Conservation (phyloP, 1,284 basidiomycete species). For the Rhodotorula sp. region DNA sequence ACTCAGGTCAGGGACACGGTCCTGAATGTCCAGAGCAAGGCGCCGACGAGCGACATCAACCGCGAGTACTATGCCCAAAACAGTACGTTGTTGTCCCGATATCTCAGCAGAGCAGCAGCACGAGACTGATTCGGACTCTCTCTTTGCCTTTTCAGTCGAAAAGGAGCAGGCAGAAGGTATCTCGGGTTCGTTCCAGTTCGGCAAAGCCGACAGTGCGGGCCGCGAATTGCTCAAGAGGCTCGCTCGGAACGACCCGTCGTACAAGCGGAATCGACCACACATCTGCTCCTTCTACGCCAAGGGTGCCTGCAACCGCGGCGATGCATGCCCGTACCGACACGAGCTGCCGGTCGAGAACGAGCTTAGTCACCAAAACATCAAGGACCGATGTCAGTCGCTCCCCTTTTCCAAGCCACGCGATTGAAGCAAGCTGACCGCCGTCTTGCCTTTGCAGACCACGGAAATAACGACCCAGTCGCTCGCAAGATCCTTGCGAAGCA, state of each 20-base stretch:
- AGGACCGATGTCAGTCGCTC: constrained; percentile 64
- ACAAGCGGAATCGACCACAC: constrained; percentile 92
- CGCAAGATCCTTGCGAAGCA: constrained; percentile 74
- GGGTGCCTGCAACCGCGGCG: constrained; percentile 87
- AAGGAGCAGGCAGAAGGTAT: constrained; percentile 38
- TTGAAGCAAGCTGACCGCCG: neutral
- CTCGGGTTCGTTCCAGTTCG: constrained; percentile 44
- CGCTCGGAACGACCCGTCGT: constrained; percentile 83
- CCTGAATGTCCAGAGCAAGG: constrained; percentile 66
- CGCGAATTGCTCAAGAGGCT: constrained; percentile 95
- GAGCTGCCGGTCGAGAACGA: constrained; percentile 81
- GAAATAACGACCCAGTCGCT: constrained; percentile 84
- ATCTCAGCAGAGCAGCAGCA: neutral
- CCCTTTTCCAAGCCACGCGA: too few species aligned
- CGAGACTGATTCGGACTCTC: neutral
- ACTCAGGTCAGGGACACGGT: constrained; percentile 98
- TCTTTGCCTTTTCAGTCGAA: constrained; percentile 19
- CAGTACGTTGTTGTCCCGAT: constrained; percentile 51
- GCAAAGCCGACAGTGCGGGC: constrained; percentile 56
- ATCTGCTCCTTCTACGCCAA: constrained; percentile 94
- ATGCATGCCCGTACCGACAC: constrained; percentile 91
- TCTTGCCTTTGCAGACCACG: constrained; percentile 59
- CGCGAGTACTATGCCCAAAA: constrained; percentile 94
- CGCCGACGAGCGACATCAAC: constrained; percentile 94
- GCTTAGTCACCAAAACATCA: constrained; percentile 83